phyloP scores from a whole-genome alignment of 169 alveolate species.

The Neospora caninum region DNA sequence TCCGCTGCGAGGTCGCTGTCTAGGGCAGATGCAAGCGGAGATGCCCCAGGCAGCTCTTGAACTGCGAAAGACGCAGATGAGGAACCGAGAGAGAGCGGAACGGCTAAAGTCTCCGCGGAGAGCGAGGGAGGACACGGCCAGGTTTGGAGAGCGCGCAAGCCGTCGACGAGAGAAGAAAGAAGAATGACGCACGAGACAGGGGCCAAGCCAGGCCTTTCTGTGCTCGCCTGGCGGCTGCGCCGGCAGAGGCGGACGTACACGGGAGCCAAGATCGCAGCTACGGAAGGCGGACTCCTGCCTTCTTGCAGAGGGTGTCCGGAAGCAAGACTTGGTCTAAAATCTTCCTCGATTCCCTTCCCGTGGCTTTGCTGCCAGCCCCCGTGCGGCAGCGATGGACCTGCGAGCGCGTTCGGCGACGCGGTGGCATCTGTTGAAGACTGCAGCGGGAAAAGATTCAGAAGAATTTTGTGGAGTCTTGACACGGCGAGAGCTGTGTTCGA shows the following conservation, averaged over 20 bases:
- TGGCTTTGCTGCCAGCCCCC: too few relatives aligned
- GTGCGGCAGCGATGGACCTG: not conserved
- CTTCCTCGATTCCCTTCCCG: too few relatives aligned
- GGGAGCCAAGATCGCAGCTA: not conserved
- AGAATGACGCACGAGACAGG: not conserved
- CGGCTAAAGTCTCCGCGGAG: not conserved
- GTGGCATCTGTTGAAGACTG: not conserved
- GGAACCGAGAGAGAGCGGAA: not conserved
- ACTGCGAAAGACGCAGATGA: not conserved
- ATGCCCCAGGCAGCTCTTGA: too few relatives aligned
- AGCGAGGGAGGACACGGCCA: not conserved
- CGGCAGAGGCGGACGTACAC: not conserved
- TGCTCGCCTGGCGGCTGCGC: not conserved
- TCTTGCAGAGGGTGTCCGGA: not conserved
- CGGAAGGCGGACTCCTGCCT: not conserved
- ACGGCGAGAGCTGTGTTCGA: slow-evolving; percentile 2
- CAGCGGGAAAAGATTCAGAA: not conserved
- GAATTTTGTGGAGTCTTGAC: not conserved
- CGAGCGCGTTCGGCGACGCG: not conserved
- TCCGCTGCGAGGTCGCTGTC: not conserved
- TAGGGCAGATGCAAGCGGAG: not conserved
- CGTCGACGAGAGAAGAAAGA: slow-evolving; percentile 8
- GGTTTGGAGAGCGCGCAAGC: not conserved
- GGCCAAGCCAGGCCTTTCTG: not conserved
- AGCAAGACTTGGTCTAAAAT: too few relatives aligned